Percentiles rank a stretch among this genome's conserved stretches.
Evolutionary conservation across 1,139 yeast species (phyloP).

Genomic region (Kodamaea sp.): DNA sequence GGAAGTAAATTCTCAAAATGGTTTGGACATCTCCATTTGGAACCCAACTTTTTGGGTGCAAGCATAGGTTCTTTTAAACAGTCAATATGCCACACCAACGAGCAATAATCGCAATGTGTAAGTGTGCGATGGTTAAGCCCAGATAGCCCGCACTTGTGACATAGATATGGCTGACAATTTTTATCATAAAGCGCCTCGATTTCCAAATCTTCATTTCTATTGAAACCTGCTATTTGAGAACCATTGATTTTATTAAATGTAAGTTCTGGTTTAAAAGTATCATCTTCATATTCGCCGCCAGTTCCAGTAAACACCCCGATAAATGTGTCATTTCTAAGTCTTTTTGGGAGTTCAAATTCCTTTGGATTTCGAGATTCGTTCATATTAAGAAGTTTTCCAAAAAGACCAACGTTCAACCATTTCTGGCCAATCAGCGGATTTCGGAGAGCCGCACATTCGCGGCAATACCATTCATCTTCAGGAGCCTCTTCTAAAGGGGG

Average conservation of each 20-base stretch:
- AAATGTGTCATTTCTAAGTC: constrained; percentile 64
- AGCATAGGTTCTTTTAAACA: constrained; percentile 77
- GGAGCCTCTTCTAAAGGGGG: constrained; percentile 87
- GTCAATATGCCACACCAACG: constrained; percentile 88
- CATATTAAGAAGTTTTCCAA: constrained; percentile 61
- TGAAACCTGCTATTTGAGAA: constrained; percentile 38
- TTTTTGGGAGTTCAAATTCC: constrained; percentile 69
- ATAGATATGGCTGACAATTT: constrained; percentile 59
- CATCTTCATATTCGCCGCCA: constrained; percentile 69
- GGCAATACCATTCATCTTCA: constrained; percentile 88
- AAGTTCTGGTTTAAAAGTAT: constrained; percentile 50
- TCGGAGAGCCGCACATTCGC: constrained; percentile 49
- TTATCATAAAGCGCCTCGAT: constrained; percentile 64
- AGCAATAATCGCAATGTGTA: constrained; percentile 81
- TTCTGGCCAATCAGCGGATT: constrained; percentile 25
- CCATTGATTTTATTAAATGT: constrained; percentile 37
- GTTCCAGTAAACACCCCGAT: constrained; percentile 66
- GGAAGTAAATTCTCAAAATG: constrained; percentile 64
- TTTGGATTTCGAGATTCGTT: constrained; percentile 61
- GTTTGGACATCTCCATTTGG: constrained; percentile 92
- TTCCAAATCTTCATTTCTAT: constrained; percentile 50
- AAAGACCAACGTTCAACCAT: constrained; percentile 49
- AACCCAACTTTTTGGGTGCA: constrained; percentile 71
- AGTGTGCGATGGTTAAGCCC: constrained; percentile 55
- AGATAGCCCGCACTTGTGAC: constrained; percentile 73